Base-by-base conservation (phyloP, 441 rosid genomes). In the Adansonia rubrostipa region DNA sequence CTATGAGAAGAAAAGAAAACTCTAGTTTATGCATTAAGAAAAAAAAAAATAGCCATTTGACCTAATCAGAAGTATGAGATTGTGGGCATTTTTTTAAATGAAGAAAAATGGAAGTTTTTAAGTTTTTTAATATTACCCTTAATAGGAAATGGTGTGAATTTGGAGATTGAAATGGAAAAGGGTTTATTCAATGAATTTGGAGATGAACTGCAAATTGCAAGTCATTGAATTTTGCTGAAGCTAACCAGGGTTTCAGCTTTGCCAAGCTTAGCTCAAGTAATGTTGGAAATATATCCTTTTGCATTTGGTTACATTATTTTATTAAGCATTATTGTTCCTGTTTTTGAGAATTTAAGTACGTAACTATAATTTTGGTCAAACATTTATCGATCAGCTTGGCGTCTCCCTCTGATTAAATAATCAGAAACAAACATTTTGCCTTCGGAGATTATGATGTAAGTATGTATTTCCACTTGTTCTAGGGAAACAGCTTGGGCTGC, bases 61-160 rank as follows among this genome's bases (percentile, higher is more conserved):
- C 76, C 19, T 33, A 28, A 65, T 44, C 60, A 50, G n/a, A 51
- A 78, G 80, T 53, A 65, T 71, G 66, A 64, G 68, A 24, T 51
- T 60, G 78, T 40, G 57, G 73, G 78, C 76, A 9, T n/a, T 67
- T 17, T 17, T 42, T 67, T 2, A 9, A 67, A 67, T 19, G 33
- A 67, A 67, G 53, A 65, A 65, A 40, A 19, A 15, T 62, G 19
- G 67, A 62, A 5, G 19, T 65, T 65, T 40, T 8, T 4, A n/a
- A 9, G 9, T 40, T 40, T 60, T 71, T 57, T n/a, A 47, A n/a
- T 58, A n/a, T 73, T 73, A 9, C 19, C 4, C 17, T 6, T 7
- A 53, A 72, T 36, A 4, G 53, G 24, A 42, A 66, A 48, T 48
- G 20, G 33, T 70, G 50, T 50, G 74, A 70, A 54, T 24, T 50